phyloP scores from a whole-genome alignment of 164 flowering plant species.

The Vitis riparia region DNA sequence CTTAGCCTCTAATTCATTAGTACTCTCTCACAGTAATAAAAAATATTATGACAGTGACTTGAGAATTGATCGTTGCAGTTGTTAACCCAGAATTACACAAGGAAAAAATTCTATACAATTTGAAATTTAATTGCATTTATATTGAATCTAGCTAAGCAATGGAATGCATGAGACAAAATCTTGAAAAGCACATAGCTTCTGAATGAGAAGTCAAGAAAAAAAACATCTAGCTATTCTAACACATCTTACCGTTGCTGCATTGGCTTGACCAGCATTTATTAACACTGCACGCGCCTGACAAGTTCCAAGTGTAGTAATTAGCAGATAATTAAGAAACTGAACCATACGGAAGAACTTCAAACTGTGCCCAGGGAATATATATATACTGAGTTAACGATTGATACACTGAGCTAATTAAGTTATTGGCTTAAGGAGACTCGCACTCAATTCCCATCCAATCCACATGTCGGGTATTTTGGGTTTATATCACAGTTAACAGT shows the following conservation, averaged over 20 bases:
- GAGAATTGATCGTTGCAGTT: too few species aligned
- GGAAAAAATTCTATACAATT: neutral
- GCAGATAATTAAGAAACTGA: conserved; percentile 1
- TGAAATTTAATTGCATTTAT: neutral
- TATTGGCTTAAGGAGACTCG: neutral
- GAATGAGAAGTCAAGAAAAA: neutral
- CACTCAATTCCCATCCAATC: neutral
- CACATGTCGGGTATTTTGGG: neutral
- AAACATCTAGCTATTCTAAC: neutral
- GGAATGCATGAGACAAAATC: neutral
- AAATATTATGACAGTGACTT: neutral
- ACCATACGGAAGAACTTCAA: too few species aligned
- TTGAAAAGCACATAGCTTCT: neutral
- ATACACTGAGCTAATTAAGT: neutral
- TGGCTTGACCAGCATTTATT: conserved; percentile 99
- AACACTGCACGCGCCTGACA: conserved; percentile 93
- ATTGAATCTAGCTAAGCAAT: neutral
- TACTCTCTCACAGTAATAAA: neutral
- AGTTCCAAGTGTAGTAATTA: neutral
- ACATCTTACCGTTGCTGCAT: conserved; percentile 87
- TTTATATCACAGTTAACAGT: too few species aligned
- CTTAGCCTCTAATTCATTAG: conserved; percentile 9
- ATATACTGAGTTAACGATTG: too few species aligned
- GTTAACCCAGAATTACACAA: neutral
- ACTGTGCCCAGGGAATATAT: too few species aligned